Percentiles rank a stretch among this genome's conserved stretches.
phyloP scores from a whole-genome alignment of 805 yeast species.

The Cyberlindnera mycetangii region DNA sequence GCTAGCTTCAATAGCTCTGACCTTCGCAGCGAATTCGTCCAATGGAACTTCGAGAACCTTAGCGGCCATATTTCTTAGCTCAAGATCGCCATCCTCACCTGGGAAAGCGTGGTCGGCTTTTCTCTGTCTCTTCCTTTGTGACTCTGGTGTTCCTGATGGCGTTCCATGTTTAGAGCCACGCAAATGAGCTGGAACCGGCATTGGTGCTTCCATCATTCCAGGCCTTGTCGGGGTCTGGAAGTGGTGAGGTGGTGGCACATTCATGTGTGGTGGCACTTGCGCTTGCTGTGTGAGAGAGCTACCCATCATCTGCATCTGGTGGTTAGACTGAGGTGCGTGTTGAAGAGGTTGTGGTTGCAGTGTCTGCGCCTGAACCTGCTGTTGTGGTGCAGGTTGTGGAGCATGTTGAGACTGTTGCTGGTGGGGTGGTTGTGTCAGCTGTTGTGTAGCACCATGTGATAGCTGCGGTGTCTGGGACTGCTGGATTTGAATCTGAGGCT shows the following conservation, averaged over 20 bases:
- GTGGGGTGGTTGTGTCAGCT: constrained; percentile 1
- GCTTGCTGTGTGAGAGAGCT: not conserved
- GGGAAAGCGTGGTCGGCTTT: constrained; percentile 27
- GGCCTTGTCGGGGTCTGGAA: constrained; percentile 28
- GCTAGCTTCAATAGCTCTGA: constrained; percentile 41
- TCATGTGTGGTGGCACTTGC: constrained; percentile 15
- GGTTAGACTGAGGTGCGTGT: constrained; percentile 4
- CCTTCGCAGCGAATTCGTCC: constrained; percentile 40
- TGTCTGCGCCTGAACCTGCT: constrained; percentile 11
- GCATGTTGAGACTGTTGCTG: not conserved
- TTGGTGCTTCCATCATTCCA: constrained; percentile 9
- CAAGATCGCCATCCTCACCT: constrained; percentile 35
- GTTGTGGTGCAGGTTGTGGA: not conserved
- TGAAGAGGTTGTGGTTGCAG: constrained; percentile 10
- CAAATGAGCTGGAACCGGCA: constrained; percentile 7
- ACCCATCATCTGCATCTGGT: constrained; percentile 10
- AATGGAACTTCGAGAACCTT: constrained; percentile 33
- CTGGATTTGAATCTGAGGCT: constrained; percentile 2
- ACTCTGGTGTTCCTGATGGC: constrained; percentile 19
- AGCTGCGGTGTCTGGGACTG: not conserved
- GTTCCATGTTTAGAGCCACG: constrained; percentile 10
- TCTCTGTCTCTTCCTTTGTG: constrained; percentile 27
- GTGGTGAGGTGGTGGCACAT: constrained; percentile 10
- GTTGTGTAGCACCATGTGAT: not conserved
- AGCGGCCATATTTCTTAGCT: constrained; percentile 36